Conservation (phyloP, 352 stramenopile species). For the Phytopythium boreale region DNA sequence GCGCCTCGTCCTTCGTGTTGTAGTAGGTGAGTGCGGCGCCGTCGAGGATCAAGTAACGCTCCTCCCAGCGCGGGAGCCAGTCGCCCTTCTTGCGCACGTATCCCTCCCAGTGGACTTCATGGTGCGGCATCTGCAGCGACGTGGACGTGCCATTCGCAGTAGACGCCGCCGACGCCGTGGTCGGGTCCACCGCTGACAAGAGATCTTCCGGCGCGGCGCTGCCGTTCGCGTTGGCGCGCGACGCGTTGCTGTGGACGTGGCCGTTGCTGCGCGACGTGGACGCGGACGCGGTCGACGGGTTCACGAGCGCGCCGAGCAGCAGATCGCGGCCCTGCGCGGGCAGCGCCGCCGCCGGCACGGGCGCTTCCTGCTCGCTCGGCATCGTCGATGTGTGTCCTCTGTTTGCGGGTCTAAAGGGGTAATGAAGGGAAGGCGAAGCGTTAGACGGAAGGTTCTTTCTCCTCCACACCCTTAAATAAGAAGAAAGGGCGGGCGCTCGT, state of each 20-base stretch:
- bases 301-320: slow-evolving; percentile 33
- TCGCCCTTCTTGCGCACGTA: slow-evolving; percentile 89
- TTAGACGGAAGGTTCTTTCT: too few relatives aligned
- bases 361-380: slow-evolving; percentile 15
- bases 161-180: slow-evolving; percentile 20
- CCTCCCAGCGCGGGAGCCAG: slow-evolving; percentile 88
- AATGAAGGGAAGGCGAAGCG: too few relatives aligned
- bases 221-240: neutral
- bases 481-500: neutral
- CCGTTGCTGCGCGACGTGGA: slow-evolving; percentile 5
- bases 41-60: slow-evolving; percentile 86
- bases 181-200: slow-evolving; percentile 7
- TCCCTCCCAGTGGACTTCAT: slow-evolving; percentile 88
- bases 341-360: slow-evolving; percentile 20
- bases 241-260: slow-evolving; percentile 15
- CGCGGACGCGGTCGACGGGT: slow-evolving; percentile 6
- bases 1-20: slow-evolving; percentile 85
- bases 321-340: slow-evolving; percentile 37
- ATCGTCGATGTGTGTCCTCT: neutral
- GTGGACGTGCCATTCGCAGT: slow-evolving; percentile 29
- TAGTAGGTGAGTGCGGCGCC: slow-evolving; percentile 83
- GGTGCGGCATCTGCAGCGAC: slow-evolving; percentile 30
- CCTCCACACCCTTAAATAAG: neutral
- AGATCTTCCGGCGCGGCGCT: slow-evolving; percentile 2
- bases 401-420: too few relatives aligned